Evolutionary conservation across 2,329 filamentous ascomycete genomes (phyloP), one percentile per base, ranked within the genome.

Genomic region (Colletotrichum tanaceti): DNA sequence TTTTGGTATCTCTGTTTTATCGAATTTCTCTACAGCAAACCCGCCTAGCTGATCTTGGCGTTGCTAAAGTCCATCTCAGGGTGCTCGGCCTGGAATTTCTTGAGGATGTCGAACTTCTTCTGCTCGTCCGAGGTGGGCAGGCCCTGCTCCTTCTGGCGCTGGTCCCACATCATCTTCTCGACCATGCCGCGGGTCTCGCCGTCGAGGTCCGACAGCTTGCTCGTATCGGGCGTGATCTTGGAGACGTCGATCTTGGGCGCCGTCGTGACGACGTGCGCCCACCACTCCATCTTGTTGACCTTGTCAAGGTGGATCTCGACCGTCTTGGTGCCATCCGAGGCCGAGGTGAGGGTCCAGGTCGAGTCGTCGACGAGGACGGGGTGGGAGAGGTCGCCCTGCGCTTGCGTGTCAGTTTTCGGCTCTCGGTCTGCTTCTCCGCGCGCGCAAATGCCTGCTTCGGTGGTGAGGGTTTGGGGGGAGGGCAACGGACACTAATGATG

Each of bases 121-220:
- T 97, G 90, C 84, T 99, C 96, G 73, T 98, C 96, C 73, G 93
- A 97, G 14, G 91, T 94, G 54, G 94, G 93, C 80, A 91, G 87
- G 5, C 96, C 96, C 80, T 87, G 84, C 84, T 98, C 94, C 89
- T 99, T 99, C 84, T 98, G 94, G 73, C 92, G 87, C 86, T 99
- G 96, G 83, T 99, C 96, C 76, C 88, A 99, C 96, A 99, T 99
- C 96, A 99, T 99, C 89, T 99, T 99, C 89, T 99, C 96, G 52
- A 99, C 96, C 95, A 99, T 98, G 68, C 90, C 88, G 72, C 96
- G 88, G 62, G 96, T 99, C 85, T 97, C 92, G 70, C 96, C 96
- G 77, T 98, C 95, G 73, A 99, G 84, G 79, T 99, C 96, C 65
- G 92, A 90, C 76, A 99, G 85, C 80, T 94, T 97, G 77, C 91